Evolutionary conservation across 805 yeast species (phyloP), one percentile per base, ranked within the genome.

Genomic region (Kuraishia molischiana): DNA sequence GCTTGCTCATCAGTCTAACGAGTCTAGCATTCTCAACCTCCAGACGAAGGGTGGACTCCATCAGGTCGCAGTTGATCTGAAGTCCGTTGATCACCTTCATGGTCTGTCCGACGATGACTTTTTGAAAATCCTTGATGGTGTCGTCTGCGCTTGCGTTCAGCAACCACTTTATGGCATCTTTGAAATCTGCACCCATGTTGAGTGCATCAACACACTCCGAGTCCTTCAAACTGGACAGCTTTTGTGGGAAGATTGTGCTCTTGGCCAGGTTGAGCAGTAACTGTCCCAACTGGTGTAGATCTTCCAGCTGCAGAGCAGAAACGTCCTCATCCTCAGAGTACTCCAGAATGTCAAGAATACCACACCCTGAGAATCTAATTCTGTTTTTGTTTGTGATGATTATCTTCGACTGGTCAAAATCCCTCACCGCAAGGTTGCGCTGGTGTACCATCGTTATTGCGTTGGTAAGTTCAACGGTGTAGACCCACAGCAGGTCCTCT

Each of bases 11-110:
- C 31, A 92, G 66, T 42, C 97, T 68, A 47, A 90, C 86, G 22
- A 92, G 61, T 42, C 97, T 67, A 3, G 84, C 92, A 56, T 92
- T 92, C 55, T 92, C 97, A 19, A 89, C 61, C 56, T 90, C 97
- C 38, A 72, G 68, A 13, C 75, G 56, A 29, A 92, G 59, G 42
- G 72, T 74, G 3, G 72, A 61, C 52, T 82, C 89, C 46, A 72
- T 64, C 48, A 59, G 72, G 48, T 83, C 92, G 4, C 69, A 59
- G 37, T 65, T 59, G 32, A 64, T 64, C 51, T 74, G 72, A 15
- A 76, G 51, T 2, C 70, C 69, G 48, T 79, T 71, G 34, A 76
- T 44, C 4, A 69, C 50, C 26, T 58, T 57, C 40, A 77, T 57
- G 33, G 77, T 53, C 30, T 67, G 67, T 21, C 69, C 62, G 5